Percentiles rank a stretch among this genome's conserved stretches.
Evolutionary conservation across 768 basidiomycete species (phyloP).

Genomic region (Auricularia sp.): DNA sequence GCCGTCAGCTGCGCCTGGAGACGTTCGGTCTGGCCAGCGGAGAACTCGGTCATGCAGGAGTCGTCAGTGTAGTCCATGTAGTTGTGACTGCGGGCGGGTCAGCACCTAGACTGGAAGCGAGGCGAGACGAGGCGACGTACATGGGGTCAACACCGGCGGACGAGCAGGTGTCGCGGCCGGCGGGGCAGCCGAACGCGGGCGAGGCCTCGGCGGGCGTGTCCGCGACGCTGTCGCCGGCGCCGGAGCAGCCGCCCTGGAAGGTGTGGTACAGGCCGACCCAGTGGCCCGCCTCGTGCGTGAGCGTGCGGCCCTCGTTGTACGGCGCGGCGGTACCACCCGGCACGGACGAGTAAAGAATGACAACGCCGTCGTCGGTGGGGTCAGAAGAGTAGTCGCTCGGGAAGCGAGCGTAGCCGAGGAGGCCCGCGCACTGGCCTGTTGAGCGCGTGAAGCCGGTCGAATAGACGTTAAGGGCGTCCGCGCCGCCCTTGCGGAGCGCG

Average conservation of each 20-base stretch:
- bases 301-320: slow-evolving; percentile 13
- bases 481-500: slow-evolving; percentile 23
- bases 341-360: slow-evolving; percentile 22
- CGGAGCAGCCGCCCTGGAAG: slow-evolving; percentile 37
- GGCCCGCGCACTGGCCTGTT: slow-evolving; percentile 16
- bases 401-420: slow-evolving; percentile 29
- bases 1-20: slow-evolving; percentile 11
- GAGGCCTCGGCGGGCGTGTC: slow-evolving; percentile 40
- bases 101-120: no score
- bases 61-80: slow-evolving; percentile 13
- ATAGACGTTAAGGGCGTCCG: slow-evolving; percentile 26
- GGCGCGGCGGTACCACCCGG: slow-evolving; percentile 17
- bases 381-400: slow-evolving; percentile 19
- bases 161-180: slow-evolving; percentile 20
- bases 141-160: slow-evolving; percentile 29
- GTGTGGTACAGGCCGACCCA: slow-evolving; percentile 33
- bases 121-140: no score
- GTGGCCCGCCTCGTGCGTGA: slow-evolving; percentile 31
- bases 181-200: slow-evolving; percentile 29
- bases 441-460: slow-evolving; percentile 10
- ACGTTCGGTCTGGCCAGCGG: slow-evolving; percentile 19
- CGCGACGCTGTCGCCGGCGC: slow-evolving; percentile 31
- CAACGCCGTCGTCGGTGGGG: slow-evolving; percentile 28
- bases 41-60: slow-evolving; percentile 21
- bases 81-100: slow-evolving; percentile 10